Conservation (phyloP, 805 yeast species). For the Phaffomyces opuntiae region DNA sequence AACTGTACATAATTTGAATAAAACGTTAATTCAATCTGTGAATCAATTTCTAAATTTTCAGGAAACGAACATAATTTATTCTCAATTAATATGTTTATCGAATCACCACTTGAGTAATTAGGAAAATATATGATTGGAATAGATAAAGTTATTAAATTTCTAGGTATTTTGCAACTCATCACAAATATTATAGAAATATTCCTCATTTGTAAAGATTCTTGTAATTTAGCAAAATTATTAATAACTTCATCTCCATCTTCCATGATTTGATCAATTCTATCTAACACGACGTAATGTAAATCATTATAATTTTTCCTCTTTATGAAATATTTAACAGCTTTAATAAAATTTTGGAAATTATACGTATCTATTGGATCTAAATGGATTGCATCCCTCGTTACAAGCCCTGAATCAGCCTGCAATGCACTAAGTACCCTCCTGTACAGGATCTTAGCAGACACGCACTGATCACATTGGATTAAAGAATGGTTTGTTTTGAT, state of each 20-base stretch:
- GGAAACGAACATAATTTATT: conserved; percentile 10
- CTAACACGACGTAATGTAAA: conserved; percentile 20
- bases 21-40: conserved; percentile 5
- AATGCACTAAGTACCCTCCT: conserved; percentile 12
- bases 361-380: conserved; percentile 10
- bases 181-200: conserved; percentile 18
- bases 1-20: conserved; percentile 19
- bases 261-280: conserved; percentile 20
- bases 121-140: conserved; percentile 15
- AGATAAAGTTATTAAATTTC: conserved; percentile 13
- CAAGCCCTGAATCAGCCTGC: conserved; percentile 9
- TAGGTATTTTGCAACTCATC: conserved; percentile 11
- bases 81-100: conserved; percentile 6
- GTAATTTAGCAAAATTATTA: conserved; percentile 14
- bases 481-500: conserved; percentile 10
- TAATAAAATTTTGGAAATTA: conserved; percentile 19
- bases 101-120: conserved; percentile 13
- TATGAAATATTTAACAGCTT: conserved; percentile 12
- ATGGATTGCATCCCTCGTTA: conserved; percentile 1
- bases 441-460: conserved; percentile 19
- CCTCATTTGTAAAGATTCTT: conserved; percentile 11
- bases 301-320: conserved; percentile 3
- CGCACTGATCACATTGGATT: conserved; percentile 22
- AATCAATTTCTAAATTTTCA: neutral
- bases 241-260: conserved; percentile 16